Evolutionary conservation across 2,329 filamentous ascomycete species (phyloP).

Genomic region (Apiospora aurea): DNA sequence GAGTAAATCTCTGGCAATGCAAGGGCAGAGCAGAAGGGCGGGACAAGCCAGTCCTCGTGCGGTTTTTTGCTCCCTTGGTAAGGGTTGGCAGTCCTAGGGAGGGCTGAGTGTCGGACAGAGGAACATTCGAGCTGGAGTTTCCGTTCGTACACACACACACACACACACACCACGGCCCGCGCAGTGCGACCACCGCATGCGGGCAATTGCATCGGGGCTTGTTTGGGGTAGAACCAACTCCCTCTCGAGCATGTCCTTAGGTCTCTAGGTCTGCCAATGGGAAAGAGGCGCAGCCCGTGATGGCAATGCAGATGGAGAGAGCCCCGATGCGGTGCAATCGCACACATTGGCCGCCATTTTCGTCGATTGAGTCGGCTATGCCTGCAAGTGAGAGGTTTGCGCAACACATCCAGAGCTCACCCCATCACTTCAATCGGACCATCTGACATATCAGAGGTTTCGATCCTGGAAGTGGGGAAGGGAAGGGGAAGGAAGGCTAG

Average conservation of each 20-base stretch:
- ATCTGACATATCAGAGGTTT: neutral
- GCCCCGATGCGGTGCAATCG: neutral
- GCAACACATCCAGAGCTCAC: neutral
- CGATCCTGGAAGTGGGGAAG: too few species aligned
- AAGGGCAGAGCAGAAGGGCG: neutral
- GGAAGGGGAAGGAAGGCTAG: too few species aligned
- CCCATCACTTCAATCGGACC: neutral
- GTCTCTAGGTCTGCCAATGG: neutral
- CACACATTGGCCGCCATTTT: neutral
- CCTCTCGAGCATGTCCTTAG: neutral
- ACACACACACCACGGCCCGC: neutral
- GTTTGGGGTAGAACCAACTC: neutral
- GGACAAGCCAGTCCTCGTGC: neutral
- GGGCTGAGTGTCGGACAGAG: neutral
- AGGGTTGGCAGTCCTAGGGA: neutral
- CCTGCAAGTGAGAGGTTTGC: neutral
- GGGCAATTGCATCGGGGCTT: slow-evolving; percentile 16
- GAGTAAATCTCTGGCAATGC: neutral
- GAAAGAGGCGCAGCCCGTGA: neutral
- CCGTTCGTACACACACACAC: neutral
- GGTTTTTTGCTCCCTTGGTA: neutral
- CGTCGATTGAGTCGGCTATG: neutral
- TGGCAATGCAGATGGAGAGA: neutral
- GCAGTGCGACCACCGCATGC: neutral
- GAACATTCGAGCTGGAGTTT: neutral